Percentiles rank a stretch among this genome's conserved stretches.
phyloP scores from a whole-genome alignment of 257 asterid genomes.

The Ehretia macrophylla region DNA sequence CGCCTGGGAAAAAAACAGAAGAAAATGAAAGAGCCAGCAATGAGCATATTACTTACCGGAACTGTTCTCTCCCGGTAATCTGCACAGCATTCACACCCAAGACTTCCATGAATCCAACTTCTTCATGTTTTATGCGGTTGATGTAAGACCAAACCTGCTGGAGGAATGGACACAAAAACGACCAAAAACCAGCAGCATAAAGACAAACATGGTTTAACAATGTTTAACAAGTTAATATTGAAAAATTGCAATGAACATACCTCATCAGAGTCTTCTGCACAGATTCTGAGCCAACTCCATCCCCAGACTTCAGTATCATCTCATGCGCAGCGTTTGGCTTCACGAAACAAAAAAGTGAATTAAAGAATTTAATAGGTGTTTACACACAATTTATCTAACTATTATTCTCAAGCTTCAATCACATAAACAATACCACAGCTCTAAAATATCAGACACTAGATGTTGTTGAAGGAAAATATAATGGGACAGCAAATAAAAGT shows the following conservation, averaged over 20 bases:
- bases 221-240: constrained; percentile 5
- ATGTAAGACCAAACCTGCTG: constrained; percentile 28
- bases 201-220: constrained; percentile 15
- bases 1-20: constrained; percentile 25
- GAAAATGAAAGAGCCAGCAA: constrained; percentile 31
- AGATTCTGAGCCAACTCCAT: constrained; percentile 64
- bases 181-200: constrained; percentile 21
- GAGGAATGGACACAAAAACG: constrained; percentile 7
- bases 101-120: background rate
- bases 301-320: constrained; percentile 56
- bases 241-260: constrained; percentile 45
- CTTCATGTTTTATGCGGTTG: constrained; percentile 23
- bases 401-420: background rate
- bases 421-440: background rate
- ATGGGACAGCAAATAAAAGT: background rate
- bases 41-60: constrained; percentile 28
- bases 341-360: constrained; percentile 34
- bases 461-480: background rate
- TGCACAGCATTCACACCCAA: background rate
- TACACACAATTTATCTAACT: background rate
- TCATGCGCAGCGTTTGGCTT: constrained; percentile 68
- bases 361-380: constrained; percentile 8
- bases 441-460: background rate
- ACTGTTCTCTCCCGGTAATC: constrained; percentile 16
- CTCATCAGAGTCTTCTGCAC: constrained; percentile 59